Base-by-base conservation (phyloP, 2,329 filamentous ascomycete genomes). In the Samsoniella hepiali region DNA sequence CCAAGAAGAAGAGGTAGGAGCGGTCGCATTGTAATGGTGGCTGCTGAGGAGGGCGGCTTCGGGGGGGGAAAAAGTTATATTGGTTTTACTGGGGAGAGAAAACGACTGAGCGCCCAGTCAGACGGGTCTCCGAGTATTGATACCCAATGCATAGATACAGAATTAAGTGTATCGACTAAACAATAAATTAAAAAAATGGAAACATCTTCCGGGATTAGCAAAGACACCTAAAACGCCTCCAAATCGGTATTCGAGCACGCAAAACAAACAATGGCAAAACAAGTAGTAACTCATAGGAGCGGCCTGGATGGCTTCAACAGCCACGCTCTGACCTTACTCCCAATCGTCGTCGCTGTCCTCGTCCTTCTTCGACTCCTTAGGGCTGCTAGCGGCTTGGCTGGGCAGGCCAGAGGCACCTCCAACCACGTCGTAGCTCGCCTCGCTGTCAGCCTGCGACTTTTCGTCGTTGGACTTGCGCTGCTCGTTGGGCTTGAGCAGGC, bases 371-470 rank as follows among this genome's bases (percentile, higher is more conserved):
- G 78, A 70, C 40, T 84, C 84, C 72, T 85, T 87, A 32, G 86
- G 86, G 72, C 85, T 88, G 72, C 78, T 85, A 31, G 92, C 90
- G 22, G 92, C 89, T 67, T 91, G 90, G 74, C 91, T 97, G 44
- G 88, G 87, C 51, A 86, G 85, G 56, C 90, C 91, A 58, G 90
- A 93, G 53, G 87, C 81, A 6, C 89, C 88, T 8, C 90, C 90
- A 53, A 99, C 92, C 40, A 99, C 84, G 74, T 99, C 95, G 75
- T 99, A 99, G 78, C 93, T 97, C 22, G 91, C 91, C 70, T 99
- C 95, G 73, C 94, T 97, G 71, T 95, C 95, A 8, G 93, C 88
- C 69, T 95, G 91, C 32, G 91, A 96, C 74, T 94, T 93, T 74
- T 93, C 90, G 72, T 97, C 93, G 71, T 96, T 90, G 32, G 93